These are phyloP conservation scores for Aspergillus japonicus DNA, from an alignment of 2,329 filamentous ascomycete genomes.

Conservation along the genomic window DNA sequence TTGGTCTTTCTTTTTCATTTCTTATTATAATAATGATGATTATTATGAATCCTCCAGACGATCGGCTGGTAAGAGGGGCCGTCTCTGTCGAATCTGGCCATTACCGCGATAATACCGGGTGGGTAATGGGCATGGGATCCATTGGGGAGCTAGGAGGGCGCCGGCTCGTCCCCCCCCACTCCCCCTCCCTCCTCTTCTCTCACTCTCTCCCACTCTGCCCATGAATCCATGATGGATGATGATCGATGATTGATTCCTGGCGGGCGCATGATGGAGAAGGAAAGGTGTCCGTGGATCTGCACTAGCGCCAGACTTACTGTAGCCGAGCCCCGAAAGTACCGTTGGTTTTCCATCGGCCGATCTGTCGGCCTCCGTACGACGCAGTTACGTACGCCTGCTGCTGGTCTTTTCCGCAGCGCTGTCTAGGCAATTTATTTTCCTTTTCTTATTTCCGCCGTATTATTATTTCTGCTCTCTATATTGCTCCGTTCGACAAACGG, in stretches of 20 bases:
- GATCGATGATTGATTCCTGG: constrained; percentile 18
- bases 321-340: constrained; percentile 22
- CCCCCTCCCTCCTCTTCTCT: no score
- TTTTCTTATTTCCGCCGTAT: neutral
- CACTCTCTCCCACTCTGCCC: neutral
- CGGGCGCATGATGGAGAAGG: constrained; percentile 16
- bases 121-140: constrained; percentile 4
- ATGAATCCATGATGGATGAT: constrained; percentile 13
- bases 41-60: neutral
- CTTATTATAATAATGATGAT: no score
- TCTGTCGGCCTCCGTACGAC: constrained; percentile 13
- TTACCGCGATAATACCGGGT: neutral
- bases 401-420: neutral
- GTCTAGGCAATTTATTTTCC: neutral
- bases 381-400: constrained; percentile 10
- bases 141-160: neutral
- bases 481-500: neutral
- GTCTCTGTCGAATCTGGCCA: neutral
- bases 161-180: constrained; percentile 3
- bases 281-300: constrained; percentile 27
- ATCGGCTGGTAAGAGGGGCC: neutral
- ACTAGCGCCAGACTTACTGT: constrained; percentile 24
- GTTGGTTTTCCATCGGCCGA: constrained; percentile 13
- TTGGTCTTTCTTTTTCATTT: neutral
- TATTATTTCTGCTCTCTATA: neutral